A percentile compares a stretch with the other conserved stretches of the same genome.
These are phyloP conservation scores for Rhododendron molle DNA, from an alignment of 148 eudicot genomes.

Conservation along the genomic window DNA sequence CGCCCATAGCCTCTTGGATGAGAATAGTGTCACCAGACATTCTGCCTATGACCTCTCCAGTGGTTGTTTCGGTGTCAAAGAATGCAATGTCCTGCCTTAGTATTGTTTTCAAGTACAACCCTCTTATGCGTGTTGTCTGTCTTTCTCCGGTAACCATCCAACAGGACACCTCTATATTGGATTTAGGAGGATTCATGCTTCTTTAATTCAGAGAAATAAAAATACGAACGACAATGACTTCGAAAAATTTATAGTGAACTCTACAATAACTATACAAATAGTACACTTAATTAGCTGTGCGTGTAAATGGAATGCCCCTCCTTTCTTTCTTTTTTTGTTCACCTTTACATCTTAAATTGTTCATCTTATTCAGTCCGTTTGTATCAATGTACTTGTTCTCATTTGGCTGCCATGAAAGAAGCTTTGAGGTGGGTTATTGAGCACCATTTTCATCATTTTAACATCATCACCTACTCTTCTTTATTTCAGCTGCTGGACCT, in stretches of 20 bases:
- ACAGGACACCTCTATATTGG: constrained; percentile 60
- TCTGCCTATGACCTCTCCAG: constrained; percentile 81
- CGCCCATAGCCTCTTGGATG: constrained; percentile 93
- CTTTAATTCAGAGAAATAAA: background rate
- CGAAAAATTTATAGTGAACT: background rate
- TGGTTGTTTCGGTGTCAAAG: constrained; percentile 82
- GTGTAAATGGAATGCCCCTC: background rate
- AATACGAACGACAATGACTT: background rate
- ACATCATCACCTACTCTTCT: background rate
- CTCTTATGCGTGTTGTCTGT: constrained; percentile 70
- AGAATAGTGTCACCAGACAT: constrained; percentile 94
- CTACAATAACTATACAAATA: background rate
- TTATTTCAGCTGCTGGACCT: background rate
- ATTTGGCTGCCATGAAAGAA: background rate
- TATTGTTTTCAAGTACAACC: constrained; percentile 66
- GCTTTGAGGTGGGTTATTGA: background rate
- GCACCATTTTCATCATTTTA: background rate
- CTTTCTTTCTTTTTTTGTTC: background rate
- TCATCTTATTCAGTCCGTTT: background rate
- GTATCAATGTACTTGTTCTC: background rate
- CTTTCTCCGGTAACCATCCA: constrained; percentile 93
- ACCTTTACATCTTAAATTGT: background rate
- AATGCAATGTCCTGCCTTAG: constrained; percentile 76
- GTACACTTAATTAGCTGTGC: background rate
- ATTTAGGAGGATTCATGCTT: constrained; percentile 5